These are phyloP conservation scores for Botrytis medusae DNA, from an alignment of 2,329 filamentous ascomycete species.

Conservation along the genomic window DNA sequence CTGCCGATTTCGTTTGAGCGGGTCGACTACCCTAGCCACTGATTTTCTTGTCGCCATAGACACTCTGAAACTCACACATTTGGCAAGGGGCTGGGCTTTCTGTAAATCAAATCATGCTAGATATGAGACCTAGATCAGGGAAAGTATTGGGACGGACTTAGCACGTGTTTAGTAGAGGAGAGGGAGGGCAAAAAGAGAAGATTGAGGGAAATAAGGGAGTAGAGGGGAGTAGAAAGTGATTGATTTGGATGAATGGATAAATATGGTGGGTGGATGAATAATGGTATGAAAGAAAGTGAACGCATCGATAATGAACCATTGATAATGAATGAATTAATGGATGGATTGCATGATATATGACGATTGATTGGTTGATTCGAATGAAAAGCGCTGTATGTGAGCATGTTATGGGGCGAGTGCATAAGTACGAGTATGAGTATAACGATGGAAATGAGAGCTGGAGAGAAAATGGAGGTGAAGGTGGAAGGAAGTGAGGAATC, in stretches of 20 bases:
- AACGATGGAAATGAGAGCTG: background rate
- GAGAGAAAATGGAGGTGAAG: background rate
- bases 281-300: background rate
- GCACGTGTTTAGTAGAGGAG: background rate
- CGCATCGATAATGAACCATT: slow-evolving; percentile 10
- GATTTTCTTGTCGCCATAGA: background rate
- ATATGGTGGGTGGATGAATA: slow-evolving; percentile 2
- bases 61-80: background rate
- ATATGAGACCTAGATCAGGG: background rate
- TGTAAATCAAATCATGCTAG: background rate
- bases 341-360: slow-evolving; percentile 16
- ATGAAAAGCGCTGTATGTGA: background rate
- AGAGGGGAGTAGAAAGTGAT: background rate
- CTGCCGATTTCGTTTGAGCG: slow-evolving; percentile 40
- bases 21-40: background rate
- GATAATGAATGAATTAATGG: slow-evolving; percentile 11
- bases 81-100: background rate
- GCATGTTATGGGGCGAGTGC: background rate
- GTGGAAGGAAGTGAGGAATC: background rate
- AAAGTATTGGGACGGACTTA: background rate
- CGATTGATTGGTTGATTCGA: slow-evolving; percentile 7
- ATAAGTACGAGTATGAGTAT: background rate
- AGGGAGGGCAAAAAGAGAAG: background rate
- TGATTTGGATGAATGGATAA: slow-evolving; percentile 3
- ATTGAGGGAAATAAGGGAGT: background rate